Evolutionary conservation across 2,329 filamentous ascomycete genomes (phyloP).

Genomic region (Lasiodiplodia hormozganensis): DNA sequence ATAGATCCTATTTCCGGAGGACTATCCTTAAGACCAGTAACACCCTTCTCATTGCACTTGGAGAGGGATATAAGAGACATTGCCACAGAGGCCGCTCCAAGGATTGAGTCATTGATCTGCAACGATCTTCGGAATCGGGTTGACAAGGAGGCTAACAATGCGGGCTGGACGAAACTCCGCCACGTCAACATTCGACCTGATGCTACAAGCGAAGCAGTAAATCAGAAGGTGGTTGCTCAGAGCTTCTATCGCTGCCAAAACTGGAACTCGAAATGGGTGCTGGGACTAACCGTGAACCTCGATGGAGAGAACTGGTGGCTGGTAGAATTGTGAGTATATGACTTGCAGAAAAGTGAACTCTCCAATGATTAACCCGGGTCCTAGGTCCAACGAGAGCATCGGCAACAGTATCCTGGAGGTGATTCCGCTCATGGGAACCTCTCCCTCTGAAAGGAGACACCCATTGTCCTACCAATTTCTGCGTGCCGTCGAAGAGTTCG

Average conservation of each 20-base stretch:
- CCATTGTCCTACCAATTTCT: slow-evolving; percentile 39
- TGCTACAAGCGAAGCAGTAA: slow-evolving; percentile 41
- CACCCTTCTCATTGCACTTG: slow-evolving; percentile 50
- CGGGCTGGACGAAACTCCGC: slow-evolving; percentile 67
- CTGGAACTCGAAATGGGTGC: slow-evolving; percentile 77
- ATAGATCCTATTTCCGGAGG: slow-evolving; percentile 82
- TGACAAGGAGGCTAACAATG: slow-evolving; percentile 63
- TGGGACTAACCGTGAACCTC: slow-evolving; percentile 61
- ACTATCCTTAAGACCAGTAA: slow-evolving; percentile 70
- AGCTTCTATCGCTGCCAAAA: slow-evolving; percentile 73
- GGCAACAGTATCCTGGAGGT: slow-evolving; percentile 15
- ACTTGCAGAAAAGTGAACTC: background rate
- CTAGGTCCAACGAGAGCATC: slow-evolving; percentile 39
- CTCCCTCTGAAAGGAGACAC: slow-evolving; percentile 35
- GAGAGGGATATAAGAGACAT: slow-evolving; percentile 72
- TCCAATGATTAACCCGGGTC: slow-evolving; percentile 36
- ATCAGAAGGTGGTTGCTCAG: slow-evolving; percentile 65
- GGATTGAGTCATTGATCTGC: slow-evolving; percentile 69
- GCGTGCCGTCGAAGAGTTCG: slow-evolving; percentile 47
- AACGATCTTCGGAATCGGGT: slow-evolving; percentile 68
- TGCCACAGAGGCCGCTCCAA: slow-evolving; percentile 62
- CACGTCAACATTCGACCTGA: slow-evolving; percentile 51
- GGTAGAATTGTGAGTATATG: slow-evolving; percentile 36
- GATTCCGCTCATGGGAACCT: slow-evolving; percentile 10
- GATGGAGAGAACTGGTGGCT: slow-evolving; percentile 49